Conservation (phyloP, 2,329 filamentous ascomycete species). For the Ceratocystis ficicola region DNA sequence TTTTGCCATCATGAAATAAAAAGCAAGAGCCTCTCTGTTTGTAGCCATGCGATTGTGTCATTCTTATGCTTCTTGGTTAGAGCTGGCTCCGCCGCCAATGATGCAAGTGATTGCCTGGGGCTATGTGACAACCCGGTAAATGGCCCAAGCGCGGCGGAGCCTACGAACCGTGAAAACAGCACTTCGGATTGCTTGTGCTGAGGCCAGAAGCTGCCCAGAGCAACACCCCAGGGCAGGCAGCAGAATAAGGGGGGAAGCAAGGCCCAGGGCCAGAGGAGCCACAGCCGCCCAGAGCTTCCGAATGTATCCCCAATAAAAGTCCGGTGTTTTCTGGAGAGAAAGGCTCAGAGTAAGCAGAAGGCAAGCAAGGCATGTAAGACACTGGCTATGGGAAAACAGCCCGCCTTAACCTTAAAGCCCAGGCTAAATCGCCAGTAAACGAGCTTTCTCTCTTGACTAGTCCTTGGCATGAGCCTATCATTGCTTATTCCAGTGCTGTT, state of each 20-base stretch:
- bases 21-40: background rate
- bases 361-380: background rate
- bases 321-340: too few relatives aligned
- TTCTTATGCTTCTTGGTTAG: too few relatives aligned
- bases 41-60: background rate
- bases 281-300: background rate
- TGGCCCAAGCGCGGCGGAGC: too few relatives aligned
- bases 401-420: background rate
- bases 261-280: background rate
- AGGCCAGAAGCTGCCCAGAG: background rate
- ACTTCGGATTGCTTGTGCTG: background rate
- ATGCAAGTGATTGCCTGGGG: too few relatives aligned
- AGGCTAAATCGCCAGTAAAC: background rate
- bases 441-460: background rate
- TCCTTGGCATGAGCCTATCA: background rate
- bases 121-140: background rate
- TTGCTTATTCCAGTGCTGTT: background rate
- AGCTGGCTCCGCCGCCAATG: too few relatives aligned
- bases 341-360: background rate
- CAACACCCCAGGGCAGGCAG: background rate
- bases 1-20: background rate
- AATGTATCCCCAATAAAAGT: background rate
- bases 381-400: background rate
- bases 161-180: background rate
- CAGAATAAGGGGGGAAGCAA: background rate